These are phyloP conservation scores for Rauvolfia tetraphylla DNA, from an alignment of 257 asterid species.

Conservation along the genomic window DNA sequence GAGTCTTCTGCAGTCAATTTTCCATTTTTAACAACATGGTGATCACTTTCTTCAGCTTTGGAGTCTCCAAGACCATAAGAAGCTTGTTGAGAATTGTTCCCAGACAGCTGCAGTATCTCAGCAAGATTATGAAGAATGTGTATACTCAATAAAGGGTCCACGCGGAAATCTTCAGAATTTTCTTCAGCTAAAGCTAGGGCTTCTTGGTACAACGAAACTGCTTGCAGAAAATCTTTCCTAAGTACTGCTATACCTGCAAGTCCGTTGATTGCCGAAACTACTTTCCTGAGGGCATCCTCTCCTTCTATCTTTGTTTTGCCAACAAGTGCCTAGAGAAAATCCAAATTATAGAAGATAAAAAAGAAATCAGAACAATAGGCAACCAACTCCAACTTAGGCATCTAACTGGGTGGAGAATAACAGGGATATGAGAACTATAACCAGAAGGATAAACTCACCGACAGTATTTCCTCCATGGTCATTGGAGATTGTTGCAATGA, in stretches of 20 bases:
- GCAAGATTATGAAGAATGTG: conserved; percentile 91
- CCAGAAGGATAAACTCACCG: conserved; percentile 42
- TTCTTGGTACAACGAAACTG: conserved; percentile 74
- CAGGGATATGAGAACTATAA: not conserved
- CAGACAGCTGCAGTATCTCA: conserved; percentile 48
- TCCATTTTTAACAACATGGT: conserved; percentile 31
- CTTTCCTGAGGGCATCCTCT: conserved; percentile 85
- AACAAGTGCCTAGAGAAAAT: conserved; percentile 67
- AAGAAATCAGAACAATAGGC: not conserved
- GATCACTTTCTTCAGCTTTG: conserved; percentile 31
- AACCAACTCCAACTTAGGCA: conserved; percentile 1
- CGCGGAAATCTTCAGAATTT: conserved; percentile 76
- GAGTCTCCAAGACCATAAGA: conserved; percentile 31
- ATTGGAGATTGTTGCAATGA: conserved; percentile 89
- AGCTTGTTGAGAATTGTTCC: conserved; percentile 27
- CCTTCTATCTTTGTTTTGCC: conserved; percentile 95
- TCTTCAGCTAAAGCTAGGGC: conserved; percentile 70
- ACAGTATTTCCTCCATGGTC: conserved; percentile 97
- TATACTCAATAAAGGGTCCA: conserved; percentile 90
- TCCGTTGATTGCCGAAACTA: conserved; percentile 86
- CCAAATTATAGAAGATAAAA: not conserved
- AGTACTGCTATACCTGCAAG: conserved; percentile 95
- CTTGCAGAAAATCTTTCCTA: conserved; percentile 64
- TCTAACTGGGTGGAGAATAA: not conserved
- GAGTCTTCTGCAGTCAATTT: conserved; percentile 28